Conservation (phyloP, 208 protist species). For the Wallacemonas sp. region DNA sequence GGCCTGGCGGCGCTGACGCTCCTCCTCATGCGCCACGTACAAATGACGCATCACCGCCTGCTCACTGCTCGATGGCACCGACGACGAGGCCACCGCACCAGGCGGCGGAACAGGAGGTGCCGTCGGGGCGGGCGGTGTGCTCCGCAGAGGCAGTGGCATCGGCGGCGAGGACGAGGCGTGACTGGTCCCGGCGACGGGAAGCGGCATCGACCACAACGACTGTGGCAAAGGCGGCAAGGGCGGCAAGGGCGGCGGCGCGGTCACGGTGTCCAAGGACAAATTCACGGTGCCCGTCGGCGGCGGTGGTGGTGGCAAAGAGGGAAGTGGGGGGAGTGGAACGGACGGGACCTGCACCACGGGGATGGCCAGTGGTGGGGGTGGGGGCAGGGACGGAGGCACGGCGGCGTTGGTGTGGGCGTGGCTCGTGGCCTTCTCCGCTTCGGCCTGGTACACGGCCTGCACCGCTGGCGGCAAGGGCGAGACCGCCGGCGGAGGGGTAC, state of each 20-base stretch:
- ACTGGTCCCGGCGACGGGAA: not conserved
- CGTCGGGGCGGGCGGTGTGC: not conserved
- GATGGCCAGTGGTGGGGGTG: not conserved
- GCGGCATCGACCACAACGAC: not conserved
- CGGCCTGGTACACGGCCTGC: slow-evolving; percentile 18
- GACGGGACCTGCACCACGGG: slow-evolving; percentile 10
- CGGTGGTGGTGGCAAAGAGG: not conserved
- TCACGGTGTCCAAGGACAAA: not conserved
- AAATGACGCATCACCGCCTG: slow-evolving; percentile 20
- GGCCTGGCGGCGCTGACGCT: not conserved
- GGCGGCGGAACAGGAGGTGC: too few species aligned
- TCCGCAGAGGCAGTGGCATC: not conserved
- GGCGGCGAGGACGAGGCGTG: not conserved
- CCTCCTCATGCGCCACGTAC: slow-evolving; percentile 19
- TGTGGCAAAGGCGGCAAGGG: not conserved
- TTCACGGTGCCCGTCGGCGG: not conserved
- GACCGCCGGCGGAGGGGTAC: not conserved
- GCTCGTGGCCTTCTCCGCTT: not conserved
- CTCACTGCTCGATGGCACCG: not conserved
- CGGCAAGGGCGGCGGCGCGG: not conserved
- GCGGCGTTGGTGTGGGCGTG: not conserved
- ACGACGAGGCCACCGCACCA: not conserved
- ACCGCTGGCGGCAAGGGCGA: slow-evolving; percentile 21
- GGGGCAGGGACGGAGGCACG: not conserved
- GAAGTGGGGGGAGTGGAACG: slow-evolving; percentile 8